Evolutionary conservation across 2,329 filamentous ascomycete genomes (phyloP).

Genomic region (Graphilbum sp.): DNA sequence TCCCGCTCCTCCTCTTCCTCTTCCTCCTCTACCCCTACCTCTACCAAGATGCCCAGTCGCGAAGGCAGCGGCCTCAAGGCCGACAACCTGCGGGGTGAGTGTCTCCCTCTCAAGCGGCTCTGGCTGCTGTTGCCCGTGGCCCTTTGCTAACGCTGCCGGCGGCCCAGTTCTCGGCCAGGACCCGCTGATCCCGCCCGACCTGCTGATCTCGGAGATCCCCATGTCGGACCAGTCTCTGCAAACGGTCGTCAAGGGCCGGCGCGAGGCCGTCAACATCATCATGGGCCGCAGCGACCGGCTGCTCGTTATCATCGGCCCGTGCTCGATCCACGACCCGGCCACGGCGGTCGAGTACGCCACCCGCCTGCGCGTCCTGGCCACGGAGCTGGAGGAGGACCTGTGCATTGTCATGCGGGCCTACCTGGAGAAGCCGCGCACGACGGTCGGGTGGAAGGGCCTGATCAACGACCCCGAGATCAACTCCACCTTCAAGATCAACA

Average conservation of each 20-base stretch:
- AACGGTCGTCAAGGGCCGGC: constrained; percentile 56
- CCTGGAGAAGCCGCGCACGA: constrained; percentile 96
- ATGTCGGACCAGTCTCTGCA: constrained; percentile 43
- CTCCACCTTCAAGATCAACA: constrained; percentile 97
- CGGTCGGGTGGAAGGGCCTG: constrained; percentile 96
- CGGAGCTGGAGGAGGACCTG: constrained; percentile 68
- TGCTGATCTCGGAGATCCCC: constrained; percentile 77
- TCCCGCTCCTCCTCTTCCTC: background rate
- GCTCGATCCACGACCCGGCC: constrained; percentile 89
- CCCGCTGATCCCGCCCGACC: constrained; percentile 74
- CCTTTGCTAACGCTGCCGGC: background rate
- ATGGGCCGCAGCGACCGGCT: constrained; percentile 71
- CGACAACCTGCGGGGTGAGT: constrained; percentile 25
- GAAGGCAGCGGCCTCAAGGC: constrained; percentile 24
- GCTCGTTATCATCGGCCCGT: constrained; percentile 86
- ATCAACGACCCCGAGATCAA: constrained; percentile 99
- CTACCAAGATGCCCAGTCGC: constrained; percentile 22
- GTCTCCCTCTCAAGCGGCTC: background rate
- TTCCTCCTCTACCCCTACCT: background rate
- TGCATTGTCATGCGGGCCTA: constrained; percentile 96
- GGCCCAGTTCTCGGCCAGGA: constrained; percentile 75
- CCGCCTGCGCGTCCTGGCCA: constrained; percentile 58
- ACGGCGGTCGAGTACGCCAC: constrained; percentile 78
- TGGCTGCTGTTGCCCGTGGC: background rate
- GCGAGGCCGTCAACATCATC: constrained; percentile 56